Conservation (phyloP, 225 moss, liverwort and hornwort genomes). For the Bryoerythrophyllum caledonicum region DNA sequence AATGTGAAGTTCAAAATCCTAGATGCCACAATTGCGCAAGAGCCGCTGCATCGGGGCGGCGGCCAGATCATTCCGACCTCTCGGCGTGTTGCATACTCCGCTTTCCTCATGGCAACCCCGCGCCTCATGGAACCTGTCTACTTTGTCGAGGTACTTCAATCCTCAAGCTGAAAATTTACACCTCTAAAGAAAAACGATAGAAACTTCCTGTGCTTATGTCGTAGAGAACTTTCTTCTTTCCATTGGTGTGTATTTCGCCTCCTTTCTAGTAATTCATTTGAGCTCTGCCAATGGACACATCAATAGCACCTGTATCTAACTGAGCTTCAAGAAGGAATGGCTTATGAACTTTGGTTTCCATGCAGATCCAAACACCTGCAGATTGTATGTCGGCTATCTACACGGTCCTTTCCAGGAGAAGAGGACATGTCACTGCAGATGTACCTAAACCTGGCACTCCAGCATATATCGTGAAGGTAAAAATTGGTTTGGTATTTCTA, state of each 20-base stretch:
- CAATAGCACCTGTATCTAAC: not conserved
- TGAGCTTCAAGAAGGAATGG: not conserved
- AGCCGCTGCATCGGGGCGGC: conserved; percentile 94
- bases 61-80: conserved; percentile 99
- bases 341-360: conserved; percentile 23
- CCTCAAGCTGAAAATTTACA: no score
- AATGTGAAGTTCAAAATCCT: conserved; percentile 97
- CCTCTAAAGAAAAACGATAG: no score
- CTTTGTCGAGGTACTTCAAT: conserved; percentile 76
- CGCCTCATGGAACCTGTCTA: conserved; percentile 98
- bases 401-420: conserved; percentile 92
- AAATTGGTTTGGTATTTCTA: conserved; percentile 1
- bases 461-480: conserved; percentile 94
- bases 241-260: no score
- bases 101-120: conserved; percentile 98
- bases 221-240: no score
- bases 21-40: conserved; percentile 94
- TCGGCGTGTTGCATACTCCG: conserved; percentile 97
- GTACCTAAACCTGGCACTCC: conserved; percentile 99
- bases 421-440: conserved; percentile 99
- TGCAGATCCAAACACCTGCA: conserved; percentile 99
- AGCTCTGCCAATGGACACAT: not conserved
- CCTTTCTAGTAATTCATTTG: no score
- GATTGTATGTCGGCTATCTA: conserved; percentile 99
- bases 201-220: no score